Evolutionary conservation across 768 basidiomycete species (phyloP).

Genomic region (Pisolithus microcarpus): DNA sequence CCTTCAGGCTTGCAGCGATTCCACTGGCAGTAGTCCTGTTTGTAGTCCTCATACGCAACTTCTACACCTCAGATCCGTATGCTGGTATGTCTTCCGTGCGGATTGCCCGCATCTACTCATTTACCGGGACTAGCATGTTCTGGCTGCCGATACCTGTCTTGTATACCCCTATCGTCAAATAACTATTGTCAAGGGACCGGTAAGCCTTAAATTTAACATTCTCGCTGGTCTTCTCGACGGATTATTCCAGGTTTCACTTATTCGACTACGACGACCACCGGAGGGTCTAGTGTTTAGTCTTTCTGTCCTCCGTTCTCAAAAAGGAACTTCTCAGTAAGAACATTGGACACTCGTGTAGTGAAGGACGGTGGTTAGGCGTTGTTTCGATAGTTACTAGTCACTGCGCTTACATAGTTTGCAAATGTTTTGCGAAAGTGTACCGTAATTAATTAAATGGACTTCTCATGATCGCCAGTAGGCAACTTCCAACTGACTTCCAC

Average conservation of each 20-base stretch:
- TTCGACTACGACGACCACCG: conserved; percentile 17
- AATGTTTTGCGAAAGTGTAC: background rate
- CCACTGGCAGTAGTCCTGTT: conserved; percentile 74
- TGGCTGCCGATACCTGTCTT: conserved; percentile 86
- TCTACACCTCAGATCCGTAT: conserved; percentile 83
- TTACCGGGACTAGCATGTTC: conserved; percentile 51
- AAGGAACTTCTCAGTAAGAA: background rate
- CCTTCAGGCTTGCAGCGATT: conserved; percentile 62
- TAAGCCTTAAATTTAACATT: conserved; percentile 4
- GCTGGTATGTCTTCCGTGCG: conserved; percentile 45
- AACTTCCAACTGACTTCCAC: background rate
- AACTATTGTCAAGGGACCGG: conserved; percentile 54
- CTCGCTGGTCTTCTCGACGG: conserved; percentile 2
- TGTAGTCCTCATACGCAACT: conserved; percentile 78
- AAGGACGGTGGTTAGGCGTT: background rate
- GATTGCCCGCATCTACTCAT: background rate
- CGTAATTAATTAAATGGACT: no score
- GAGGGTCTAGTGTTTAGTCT: conserved; percentile 23
- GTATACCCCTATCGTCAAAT: conserved; percentile 71
- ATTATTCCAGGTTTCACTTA: conserved; percentile 15
- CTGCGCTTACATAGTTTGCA: background rate
- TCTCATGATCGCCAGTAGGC: no score
- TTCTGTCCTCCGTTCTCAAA: background rate
- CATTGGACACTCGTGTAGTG: background rate
- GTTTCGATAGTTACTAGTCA: background rate